Evolutionary conservation across 345 rosid genomes (phyloP).

Genomic region (Rhodamnia rubescens): DNA sequence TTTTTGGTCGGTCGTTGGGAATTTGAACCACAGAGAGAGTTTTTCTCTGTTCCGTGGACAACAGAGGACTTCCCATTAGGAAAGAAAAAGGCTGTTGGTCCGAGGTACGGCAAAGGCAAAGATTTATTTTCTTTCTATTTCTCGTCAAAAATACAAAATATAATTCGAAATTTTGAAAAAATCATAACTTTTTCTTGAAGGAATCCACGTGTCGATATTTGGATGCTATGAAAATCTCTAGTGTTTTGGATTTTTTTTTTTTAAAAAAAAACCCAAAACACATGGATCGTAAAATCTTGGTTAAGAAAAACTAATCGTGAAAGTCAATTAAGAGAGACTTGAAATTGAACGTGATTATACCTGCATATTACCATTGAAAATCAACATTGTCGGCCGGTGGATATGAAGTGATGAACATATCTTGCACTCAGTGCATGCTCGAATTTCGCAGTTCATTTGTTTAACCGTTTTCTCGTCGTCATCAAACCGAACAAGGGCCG

Average conservation of each 20-base stretch:
- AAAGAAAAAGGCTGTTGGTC: background rate
- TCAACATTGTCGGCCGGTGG: background rate
- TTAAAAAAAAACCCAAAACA: too few relatives aligned
- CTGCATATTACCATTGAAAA: fast-evolving
- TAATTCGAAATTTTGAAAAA: too few relatives aligned
- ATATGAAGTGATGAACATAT: background rate
- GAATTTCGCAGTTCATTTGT: background rate
- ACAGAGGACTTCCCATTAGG: background rate
- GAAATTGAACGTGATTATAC: background rate
- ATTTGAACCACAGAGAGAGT: background rate
- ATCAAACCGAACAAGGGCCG: background rate
- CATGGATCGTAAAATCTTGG: too few relatives aligned
- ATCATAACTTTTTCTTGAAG: too few relatives aligned
- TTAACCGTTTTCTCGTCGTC: fast-evolving
- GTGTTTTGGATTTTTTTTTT: too few relatives aligned
- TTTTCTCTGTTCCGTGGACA: background rate
- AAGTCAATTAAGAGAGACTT: background rate
- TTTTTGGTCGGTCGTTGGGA: background rate
- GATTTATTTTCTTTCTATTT: too few relatives aligned
- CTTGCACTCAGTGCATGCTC: fast-evolving
- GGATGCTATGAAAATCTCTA: too few relatives aligned
- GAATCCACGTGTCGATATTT: too few relatives aligned
- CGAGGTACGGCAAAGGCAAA: background rate
- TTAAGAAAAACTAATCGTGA: too few relatives aligned
- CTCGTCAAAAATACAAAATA: too few relatives aligned